Evolutionary conservation across 495 filamentous ascomycete genomes (phyloP), one percentile per base, ranked within the genome.

Genomic region (Cryomyces antarcticus): DNA sequence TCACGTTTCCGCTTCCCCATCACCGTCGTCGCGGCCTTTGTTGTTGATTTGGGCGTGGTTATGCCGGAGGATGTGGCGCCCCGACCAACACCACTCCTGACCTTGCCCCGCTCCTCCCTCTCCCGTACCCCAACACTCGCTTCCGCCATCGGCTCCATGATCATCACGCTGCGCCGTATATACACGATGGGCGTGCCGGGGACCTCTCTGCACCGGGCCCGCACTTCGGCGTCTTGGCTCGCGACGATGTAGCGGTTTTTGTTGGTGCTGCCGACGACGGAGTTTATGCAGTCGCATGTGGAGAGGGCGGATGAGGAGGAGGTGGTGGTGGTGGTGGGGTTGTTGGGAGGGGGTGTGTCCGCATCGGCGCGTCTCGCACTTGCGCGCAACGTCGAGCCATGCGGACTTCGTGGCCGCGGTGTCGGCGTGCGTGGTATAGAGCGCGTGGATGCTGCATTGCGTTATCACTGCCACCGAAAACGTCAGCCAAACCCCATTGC

Each of bases 241-340:
- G 86, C 87, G 24, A 95, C 77, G 17, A 86, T 77, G 59, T 95
- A 96, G 40, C 86, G 70, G 55, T 94, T 77, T 55, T 87, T 93
- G 56, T 99, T 99, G 51, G 72, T 71, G 17, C 66, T 65, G 45
- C 62, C 72, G 1, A 94, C 74, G 4, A 89, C 75, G 0, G 71
- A 77, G 38, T 72, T 63, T 27, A 95, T 63, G 57, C 92, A 99
- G 47, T 84, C 82, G 17, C 17, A 2, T 24, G 17, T 24, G 17
- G 17, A 24, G 17, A 2, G 17, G 17, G 17, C 17, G 17, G 17
- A 24, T 24, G 17, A 24, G 1, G 17, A 24, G 17, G 17, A 24
- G 17, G 17, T 24, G 17, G 17, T 24, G 27, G 71, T 57, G 46
- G 85, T 73, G 35, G 73, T 66, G 44, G 93, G 74, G 1, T 87